phyloP scores from a whole-genome alignment of 306 rosid species.

The Myrica gale region DNA sequence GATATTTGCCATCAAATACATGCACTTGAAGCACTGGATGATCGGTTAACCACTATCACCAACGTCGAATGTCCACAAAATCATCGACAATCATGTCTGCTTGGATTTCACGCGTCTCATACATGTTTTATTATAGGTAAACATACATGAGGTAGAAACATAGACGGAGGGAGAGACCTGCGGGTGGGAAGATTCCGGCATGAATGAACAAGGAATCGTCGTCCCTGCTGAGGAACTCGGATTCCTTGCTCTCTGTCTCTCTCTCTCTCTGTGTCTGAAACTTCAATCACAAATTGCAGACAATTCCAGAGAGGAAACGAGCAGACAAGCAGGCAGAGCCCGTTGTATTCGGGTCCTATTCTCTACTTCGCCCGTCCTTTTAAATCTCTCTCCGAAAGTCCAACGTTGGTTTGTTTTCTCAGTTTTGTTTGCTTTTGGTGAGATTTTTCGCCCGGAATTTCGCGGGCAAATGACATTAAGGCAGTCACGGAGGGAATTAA shows the following conservation, averaged over 20 bases:
- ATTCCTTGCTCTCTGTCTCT: slow-evolving; percentile 46
- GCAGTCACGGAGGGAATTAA: background rate
- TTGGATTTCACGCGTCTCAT: background rate
- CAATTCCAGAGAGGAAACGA: slow-evolving; percentile 12
- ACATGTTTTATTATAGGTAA: background rate
- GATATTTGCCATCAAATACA: background rate
- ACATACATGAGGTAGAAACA: background rate
- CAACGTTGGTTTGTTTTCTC: background rate
- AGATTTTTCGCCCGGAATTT: slow-evolving; percentile 9
- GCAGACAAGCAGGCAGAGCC: slow-evolving; percentile 20
- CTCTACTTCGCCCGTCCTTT: slow-evolving; percentile 27
- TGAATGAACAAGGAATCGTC: slow-evolving; percentile 36
- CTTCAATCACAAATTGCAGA: background rate
- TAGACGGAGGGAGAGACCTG: slow-evolving; percentile 26
- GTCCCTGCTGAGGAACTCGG: slow-evolving; percentile 60
- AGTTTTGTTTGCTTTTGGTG: background rate
- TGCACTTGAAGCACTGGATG: background rate
- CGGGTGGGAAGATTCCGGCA: slow-evolving; percentile 9
- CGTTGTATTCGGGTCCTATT: slow-evolving; percentile 55
- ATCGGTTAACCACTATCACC: background rate
- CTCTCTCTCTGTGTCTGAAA: background rate
- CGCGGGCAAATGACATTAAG: slow-evolving; percentile 23
- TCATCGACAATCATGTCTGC: background rate
- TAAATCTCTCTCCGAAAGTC: slow-evolving; percentile 23
- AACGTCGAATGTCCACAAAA: background rate